A percentile compares a stretch with the other conserved stretches of the same genome.
These are phyloP conservation scores for Trifolium dubium DNA, from an alignment of 306 rosid species.

Conservation along the genomic window DNA sequence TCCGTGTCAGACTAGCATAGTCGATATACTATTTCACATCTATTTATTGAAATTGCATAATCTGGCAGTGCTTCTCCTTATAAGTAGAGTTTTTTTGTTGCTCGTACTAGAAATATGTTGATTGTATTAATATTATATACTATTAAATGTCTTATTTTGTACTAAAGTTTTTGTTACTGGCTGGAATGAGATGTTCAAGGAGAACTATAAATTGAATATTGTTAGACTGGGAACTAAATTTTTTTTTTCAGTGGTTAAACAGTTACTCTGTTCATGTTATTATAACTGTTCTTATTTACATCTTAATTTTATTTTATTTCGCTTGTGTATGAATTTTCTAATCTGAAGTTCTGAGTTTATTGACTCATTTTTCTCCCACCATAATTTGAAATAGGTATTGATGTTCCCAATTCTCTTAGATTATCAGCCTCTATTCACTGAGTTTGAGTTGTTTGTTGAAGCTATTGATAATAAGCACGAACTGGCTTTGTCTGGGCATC, in stretches of 20 bases:
- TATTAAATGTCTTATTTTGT: neutral
- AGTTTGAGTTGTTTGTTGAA: constrained; percentile 92
- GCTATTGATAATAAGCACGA: constrained; percentile 86
- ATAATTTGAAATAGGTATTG: constrained; percentile 64
- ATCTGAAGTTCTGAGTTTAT: constrained; percentile 22
- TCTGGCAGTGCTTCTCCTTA: neutral
- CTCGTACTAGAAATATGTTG: constrained; percentile 37
- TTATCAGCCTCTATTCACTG: constrained; percentile 71
- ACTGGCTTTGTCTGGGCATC: constrained; percentile 86
- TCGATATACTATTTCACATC: constrained; percentile 21
- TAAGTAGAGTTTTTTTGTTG: constrained; percentile 12
- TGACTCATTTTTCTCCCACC: constrained; percentile 1
- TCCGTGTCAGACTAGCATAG: neutral
- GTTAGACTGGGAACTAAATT: constrained; percentile 16
- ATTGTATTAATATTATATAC: constrained; percentile 5
- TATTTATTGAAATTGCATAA: constrained; percentile 32
- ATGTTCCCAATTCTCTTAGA: constrained; percentile 86
- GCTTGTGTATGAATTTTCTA: constrained; percentile 22
- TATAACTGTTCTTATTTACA: constrained; percentile 11
- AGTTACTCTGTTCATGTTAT: constrained; percentile 16
- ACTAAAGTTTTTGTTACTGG: neutral
- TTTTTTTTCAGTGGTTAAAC: constrained; percentile 16
- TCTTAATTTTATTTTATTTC: constrained; percentile 18
- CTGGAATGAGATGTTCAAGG: constrained; percentile 1
- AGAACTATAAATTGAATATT: constrained; percentile 24